Evolutionary conservation across 768 basidiomycete species (phyloP), one percentile per base, ranked within the genome.

Genomic region (Mycena latifolia): DNA sequence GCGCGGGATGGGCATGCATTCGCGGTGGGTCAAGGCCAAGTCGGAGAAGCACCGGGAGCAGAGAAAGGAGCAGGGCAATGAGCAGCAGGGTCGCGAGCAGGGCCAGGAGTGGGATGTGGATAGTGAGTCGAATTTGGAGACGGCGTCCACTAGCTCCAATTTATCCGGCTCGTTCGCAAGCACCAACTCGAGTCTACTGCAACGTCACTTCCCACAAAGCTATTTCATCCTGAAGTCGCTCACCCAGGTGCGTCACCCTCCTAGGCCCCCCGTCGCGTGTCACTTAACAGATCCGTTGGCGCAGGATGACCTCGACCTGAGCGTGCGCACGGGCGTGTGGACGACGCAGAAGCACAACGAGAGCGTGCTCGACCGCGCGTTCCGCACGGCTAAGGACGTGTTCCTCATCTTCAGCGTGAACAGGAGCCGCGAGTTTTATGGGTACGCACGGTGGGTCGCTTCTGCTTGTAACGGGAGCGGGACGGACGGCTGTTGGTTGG

Each of bases 331-430:
- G 17, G 92, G 92, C 1, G 61, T 92, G 1, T 98, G 97, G 97
- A 92, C 93, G 47, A 98, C 96, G 0, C 97, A 99, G 77, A 85
- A 83, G 68, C 96, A 97, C 79, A 98, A 97, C 72, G 95, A 98
- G 77, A 88, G 87, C 12, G 89, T 97, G 51, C 81, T 98, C 17
- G 95, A 98, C 69, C 94, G 94, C 76, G 96, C 97, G 0, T 99
- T 83, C 77, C 89, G 96, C n/a, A 97, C 94, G 3, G 92, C 92
- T 67, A 84, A 86, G 69, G 92, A 96, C 22, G 96, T 98, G 8
- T 92, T 84, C 72, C 84, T 98, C 48, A 89, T 99, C 61, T 98
- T 98, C 71, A 87, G 95, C 29, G 96, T 93, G 20, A 98, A 98
- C 79, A 94, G 92, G 76, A 92, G 92, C 61, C 94, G 97, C 41